A percentile compares a stretch with the other conserved stretches of the same genome.
Evolutionary conservation across 148 eudicot species (phyloP).

Genomic region (Spergularia marina): DNA sequence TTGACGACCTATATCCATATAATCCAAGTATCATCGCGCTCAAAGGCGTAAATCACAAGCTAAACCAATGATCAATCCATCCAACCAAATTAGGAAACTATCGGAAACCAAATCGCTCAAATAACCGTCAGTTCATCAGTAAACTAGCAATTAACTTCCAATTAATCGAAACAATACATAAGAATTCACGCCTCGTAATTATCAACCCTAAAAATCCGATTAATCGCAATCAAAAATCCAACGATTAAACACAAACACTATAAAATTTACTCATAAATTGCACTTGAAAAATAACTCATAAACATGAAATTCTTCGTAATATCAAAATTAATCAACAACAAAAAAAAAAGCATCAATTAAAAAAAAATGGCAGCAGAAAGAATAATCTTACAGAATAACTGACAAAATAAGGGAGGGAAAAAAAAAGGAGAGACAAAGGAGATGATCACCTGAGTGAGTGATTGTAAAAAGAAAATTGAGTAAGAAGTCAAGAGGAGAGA

Average conservation of each 20-base stretch:
- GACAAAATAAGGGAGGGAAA: background rate
- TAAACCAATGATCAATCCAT: no score
- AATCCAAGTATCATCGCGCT: no score
- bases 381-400: background rate
- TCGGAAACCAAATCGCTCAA: no score
- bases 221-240: no score
- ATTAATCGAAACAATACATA: no score
- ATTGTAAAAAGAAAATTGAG: background rate
- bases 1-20: no score
- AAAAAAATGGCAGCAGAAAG: background rate
- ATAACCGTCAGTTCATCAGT: no score
- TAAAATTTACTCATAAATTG: background rate
- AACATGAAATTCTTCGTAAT: background rate
- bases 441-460: background rate
- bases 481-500: background rate
- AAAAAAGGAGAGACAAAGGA: background rate
- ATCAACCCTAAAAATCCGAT: no score
- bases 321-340: background rate
- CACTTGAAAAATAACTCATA: background rate
- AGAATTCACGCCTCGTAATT: no score
- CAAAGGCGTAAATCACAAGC: no score
- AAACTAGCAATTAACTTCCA: no score
- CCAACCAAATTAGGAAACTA: no score
- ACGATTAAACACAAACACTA: background rate
- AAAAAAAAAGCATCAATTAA: background rate